These are phyloP conservation scores for Phytophthora citricola DNA, from an alignment of 352 stramenopile species.

Conservation along the genomic window DNA sequence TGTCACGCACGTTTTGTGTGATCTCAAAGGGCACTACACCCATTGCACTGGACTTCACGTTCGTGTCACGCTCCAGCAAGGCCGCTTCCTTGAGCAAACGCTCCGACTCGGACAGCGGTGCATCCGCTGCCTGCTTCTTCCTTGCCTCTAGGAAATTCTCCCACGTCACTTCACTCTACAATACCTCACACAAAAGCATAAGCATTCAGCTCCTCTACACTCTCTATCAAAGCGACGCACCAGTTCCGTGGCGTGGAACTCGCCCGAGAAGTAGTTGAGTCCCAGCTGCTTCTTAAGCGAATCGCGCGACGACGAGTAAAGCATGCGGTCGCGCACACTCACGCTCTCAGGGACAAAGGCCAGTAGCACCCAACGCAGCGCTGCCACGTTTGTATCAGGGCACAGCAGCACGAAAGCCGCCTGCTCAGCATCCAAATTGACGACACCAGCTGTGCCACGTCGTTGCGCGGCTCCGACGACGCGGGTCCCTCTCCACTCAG, in stretches of 20 bases:
- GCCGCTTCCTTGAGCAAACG: conserved; percentile 81
- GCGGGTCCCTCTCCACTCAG: conserved; percentile 49
- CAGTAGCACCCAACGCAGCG: conserved; percentile 81
- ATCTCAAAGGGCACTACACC: conserved; percentile 88
- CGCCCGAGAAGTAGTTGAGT: conserved; percentile 91
- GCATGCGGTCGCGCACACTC: conserved; percentile 90
- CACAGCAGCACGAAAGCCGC: conserved; percentile 82
- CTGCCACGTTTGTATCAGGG: conserved; percentile 71
- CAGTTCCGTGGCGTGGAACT: conserved; percentile 89
- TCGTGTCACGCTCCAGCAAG: conserved; percentile 82
- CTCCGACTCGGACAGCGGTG: conserved; percentile 88
- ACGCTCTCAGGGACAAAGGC: conserved; percentile 82
- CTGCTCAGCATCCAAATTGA: conserved; percentile 42
- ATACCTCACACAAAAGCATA: conserved; percentile 5
- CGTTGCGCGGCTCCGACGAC: conserved; percentile 46
- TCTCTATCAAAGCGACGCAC: conserved; percentile 23
- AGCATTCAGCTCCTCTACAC: not conserved
- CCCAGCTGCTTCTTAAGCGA: conserved; percentile 92
- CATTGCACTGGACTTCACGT: conserved; percentile 90
- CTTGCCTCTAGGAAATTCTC: conserved; percentile 76
- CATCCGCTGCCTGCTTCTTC: conserved; percentile 75
- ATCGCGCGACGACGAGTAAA: conserved; percentile 92
- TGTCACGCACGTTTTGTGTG: conserved; percentile 82
- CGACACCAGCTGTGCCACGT: conserved; percentile 45
- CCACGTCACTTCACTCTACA: conserved; percentile 80